These are phyloP conservation scores for Syzygium oleosum DNA, from an alignment of 345 rosid genomes.

Conservation along the genomic window DNA sequence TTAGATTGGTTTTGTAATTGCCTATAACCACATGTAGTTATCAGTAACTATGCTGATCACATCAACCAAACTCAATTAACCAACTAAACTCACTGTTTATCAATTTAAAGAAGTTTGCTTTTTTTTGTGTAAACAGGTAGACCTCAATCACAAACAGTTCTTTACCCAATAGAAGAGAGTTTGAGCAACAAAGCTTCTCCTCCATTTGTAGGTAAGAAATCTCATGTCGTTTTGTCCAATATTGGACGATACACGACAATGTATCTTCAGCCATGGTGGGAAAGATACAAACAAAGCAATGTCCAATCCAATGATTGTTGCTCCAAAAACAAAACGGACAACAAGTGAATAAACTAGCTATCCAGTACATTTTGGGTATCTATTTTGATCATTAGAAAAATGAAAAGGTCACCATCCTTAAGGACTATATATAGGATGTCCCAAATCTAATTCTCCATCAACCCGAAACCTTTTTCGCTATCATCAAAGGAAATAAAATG, in stretches of 20 bases:
- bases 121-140: neutral
- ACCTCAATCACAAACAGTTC: neutral
- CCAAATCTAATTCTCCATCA: neutral
- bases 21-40: neutral
- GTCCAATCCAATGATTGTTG: too few relatives aligned
- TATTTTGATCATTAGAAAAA: too few relatives aligned
- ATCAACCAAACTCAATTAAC: neutral
- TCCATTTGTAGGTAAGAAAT: neutral
- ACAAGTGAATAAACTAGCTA: too few relatives aligned
- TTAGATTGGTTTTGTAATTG: neutral
- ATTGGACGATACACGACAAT: neutral
- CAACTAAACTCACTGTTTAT: neutral
- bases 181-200: neutral
- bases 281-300: neutral
- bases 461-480: neutral
- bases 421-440: too few relatives aligned
- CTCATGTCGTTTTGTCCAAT: neutral
- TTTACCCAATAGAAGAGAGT: neutral
- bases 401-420: too few relatives aligned
- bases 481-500: neutral
- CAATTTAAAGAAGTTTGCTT: neutral
- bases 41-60: neutral
- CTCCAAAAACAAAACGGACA: too few relatives aligned
- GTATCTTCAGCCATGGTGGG: neutral
- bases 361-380: too few relatives aligned